Evolutionary conservation across 2,329 filamentous ascomycete species (phyloP).

Genomic region (Cylindrodendrum hubeiense): DNA sequence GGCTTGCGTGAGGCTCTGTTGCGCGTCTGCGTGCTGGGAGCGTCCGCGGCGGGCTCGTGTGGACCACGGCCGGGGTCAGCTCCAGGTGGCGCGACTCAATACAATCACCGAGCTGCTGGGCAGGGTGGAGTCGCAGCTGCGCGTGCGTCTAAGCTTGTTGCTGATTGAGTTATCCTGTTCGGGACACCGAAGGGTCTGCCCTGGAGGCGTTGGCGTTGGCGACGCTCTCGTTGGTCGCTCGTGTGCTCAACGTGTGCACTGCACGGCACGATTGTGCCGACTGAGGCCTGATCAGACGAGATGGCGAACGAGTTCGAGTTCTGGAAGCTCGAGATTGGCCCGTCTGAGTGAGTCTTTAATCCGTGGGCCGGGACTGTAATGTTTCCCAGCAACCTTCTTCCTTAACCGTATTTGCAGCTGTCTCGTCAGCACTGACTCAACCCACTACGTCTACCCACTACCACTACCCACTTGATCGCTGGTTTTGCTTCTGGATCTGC

Average conservation of each 20-base stretch:
- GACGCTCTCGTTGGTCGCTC: conserved; percentile 11
- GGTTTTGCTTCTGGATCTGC: not conserved
- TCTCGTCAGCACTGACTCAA: not conserved
- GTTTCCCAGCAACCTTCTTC: not conserved
- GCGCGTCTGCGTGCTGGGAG: not conserved
- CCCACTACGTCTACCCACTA: too few relatives aligned
- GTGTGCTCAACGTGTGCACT: not conserved
- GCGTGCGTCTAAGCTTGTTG: conserved; percentile 35
- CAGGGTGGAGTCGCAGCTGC: conserved; percentile 12
- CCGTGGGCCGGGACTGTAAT: not conserved
- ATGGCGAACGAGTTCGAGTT: too few relatives aligned
- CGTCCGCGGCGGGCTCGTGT: not conserved
- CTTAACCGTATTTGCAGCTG: conserved; percentile 23
- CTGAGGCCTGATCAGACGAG: not conserved
- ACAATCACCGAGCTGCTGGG: conserved; percentile 33
- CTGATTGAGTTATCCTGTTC: conserved; percentile 33
- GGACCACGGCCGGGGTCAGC: too few relatives aligned
- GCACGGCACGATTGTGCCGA: not conserved
- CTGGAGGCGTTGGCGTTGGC: not conserved
- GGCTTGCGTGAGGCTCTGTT: conserved; percentile 19
- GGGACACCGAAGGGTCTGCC: conserved; percentile 35
- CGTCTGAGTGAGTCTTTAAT: not conserved
- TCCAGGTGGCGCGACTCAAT: not conserved
- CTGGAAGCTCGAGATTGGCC: not conserved
- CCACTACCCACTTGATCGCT: too few relatives aligned